A percentile compares a stretch with the other conserved stretches of the same genome.
These are phyloP conservation scores for Botrytis hyacinthi DNA, from an alignment of 2,329 filamentous ascomycete species.

Conservation along the genomic window DNA sequence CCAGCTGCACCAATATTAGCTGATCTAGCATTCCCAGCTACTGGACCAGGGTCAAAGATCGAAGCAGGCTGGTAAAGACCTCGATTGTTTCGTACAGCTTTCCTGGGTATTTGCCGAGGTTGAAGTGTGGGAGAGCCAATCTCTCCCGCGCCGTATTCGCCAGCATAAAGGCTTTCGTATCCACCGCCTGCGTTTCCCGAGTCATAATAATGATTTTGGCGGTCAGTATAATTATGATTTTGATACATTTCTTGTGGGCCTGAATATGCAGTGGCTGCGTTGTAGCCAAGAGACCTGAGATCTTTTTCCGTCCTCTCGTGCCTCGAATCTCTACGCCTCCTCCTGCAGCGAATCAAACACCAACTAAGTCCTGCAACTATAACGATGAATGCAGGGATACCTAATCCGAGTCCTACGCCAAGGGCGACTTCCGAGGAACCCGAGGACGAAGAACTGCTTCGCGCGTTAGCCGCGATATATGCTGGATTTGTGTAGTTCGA, in stretches of 20 bases:
- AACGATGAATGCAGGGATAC: slow-evolving; percentile 51
- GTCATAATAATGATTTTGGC: slow-evolving; percentile 26
- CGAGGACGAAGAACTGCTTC: slow-evolving; percentile 33
- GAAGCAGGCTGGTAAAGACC: slow-evolving; percentile 43
- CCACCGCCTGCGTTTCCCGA: slow-evolving; percentile 34
- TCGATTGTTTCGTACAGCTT: slow-evolving; percentile 38
- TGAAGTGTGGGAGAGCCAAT: slow-evolving; percentile 21
- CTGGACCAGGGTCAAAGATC: slow-evolving; percentile 42
- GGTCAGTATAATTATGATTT: slow-evolving; percentile 20
- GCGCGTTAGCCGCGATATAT: slow-evolving; percentile 28
- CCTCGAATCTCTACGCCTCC: slow-evolving; percentile 44
- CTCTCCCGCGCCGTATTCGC: slow-evolving; percentile 28
- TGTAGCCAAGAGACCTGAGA: slow-evolving; percentile 50
- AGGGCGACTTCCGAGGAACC: slow-evolving; percentile 51
- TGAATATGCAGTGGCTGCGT: slow-evolving; percentile 27
- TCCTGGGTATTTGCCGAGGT: slow-evolving; percentile 38
- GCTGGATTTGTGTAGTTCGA: slow-evolving; percentile 53
- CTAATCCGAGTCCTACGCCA: slow-evolving; percentile 64
- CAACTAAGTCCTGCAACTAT: slow-evolving; percentile 49
- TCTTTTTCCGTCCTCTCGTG: slow-evolving; percentile 51
- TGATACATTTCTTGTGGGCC: slow-evolving; percentile 29
- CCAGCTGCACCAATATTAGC: slow-evolving; percentile 48
- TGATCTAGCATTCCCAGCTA: slow-evolving; percentile 42
- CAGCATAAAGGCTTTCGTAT: slow-evolving; percentile 33
- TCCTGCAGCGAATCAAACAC: slow-evolving; percentile 42